Evolutionary conservation across 1,284 basidiomycete species (phyloP), one percentile per base, ranked within the genome.

Genomic region (Austroboletus sp.): DNA sequence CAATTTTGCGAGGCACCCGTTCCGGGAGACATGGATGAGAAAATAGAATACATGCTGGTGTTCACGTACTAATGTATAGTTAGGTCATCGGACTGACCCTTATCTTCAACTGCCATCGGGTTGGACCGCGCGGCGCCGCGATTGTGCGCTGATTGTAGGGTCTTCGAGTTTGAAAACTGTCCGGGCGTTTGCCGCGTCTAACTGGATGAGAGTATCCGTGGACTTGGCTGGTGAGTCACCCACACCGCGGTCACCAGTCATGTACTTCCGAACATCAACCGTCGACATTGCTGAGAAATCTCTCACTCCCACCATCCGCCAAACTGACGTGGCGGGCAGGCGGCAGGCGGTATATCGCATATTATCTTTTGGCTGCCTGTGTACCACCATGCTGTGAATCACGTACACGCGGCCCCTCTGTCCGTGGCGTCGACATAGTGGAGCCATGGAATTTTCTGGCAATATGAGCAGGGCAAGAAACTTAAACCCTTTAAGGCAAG

Each of bases 281-380:
- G 0, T 75, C 75, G 9, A 8, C 3, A 70, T 16, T 12, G 27
- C 23, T 25, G 23, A 25, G 13, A 21, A 13, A 12, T 34, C 21
- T 31, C 31, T 31, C 46, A 25, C 13, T 13, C 12, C 31, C n/a
- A 13, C 30, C 15, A 26, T 3, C 30, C 30, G 31, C 31, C 15
- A 27, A 13, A 32, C 13, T 41, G 40, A 53, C 44, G 23, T 8
- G 23, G 8, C 8, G 7, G 23, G 23, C 3, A 25, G 23, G 8
- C 8, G 7, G 44, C 57, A 27, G 54, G 53, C 34, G 29, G 42
- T 70, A 78, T 86, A 11, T 88, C 59, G 71, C 70, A 13, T 89
- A 81, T 74, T 87, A 80, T 53, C 62, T 84, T 38, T 79, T 84
- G 32, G 78, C 80, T 6, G 79, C 79, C 36, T 82, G 82, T 21